phyloP scores from a whole-genome alignment of 2,329 filamentous ascomycete genomes.

The Plenodomus biglobosus region DNA sequence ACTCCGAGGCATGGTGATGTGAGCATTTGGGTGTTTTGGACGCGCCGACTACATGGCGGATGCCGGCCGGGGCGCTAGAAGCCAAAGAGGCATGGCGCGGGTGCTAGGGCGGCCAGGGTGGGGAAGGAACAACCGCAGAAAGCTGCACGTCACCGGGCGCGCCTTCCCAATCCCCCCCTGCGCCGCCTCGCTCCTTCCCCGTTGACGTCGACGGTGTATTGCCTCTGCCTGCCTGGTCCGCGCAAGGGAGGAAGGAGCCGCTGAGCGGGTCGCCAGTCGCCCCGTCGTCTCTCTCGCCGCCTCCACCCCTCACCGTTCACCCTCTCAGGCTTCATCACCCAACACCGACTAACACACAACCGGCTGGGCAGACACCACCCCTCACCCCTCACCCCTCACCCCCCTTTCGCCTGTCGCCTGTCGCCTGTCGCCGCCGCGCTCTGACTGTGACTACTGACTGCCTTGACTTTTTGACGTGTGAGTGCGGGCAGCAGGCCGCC shows the following conservation, averaged over 20 bases:
- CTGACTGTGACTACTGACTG: conserved; percentile 22
- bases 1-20: conserved; percentile 11
- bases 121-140: conserved; percentile 32
- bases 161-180: conserved; percentile 25
- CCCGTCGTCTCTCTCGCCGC: conserved; percentile 13
- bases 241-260: conserved; percentile 21
- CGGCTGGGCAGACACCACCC: not conserved
- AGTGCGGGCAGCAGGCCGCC: conserved; percentile 6
- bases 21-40: conserved; percentile 21
- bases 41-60: conserved; percentile 20
- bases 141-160: conserved; percentile 41
- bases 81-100: conserved; percentile 19
- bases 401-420: not conserved
- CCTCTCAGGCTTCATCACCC: conserved; percentile 2
- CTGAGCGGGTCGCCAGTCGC: no score
- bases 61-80: conserved; percentile 23
- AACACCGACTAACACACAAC: not conserved
- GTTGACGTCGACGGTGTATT: no score
- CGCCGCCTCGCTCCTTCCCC: conserved; percentile 16
- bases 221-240: conserved; percentile 12
- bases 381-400: conserved; percentile 7
- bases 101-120: conserved; percentile 7
- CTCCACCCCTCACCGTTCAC: conserved; percentile 1
- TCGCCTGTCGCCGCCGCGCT: conserved; percentile 9
- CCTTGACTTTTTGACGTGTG: no score